Evolutionary conservation across 164 flowering plant species (phyloP).

Genomic region (Umbellularia californica): DNA sequence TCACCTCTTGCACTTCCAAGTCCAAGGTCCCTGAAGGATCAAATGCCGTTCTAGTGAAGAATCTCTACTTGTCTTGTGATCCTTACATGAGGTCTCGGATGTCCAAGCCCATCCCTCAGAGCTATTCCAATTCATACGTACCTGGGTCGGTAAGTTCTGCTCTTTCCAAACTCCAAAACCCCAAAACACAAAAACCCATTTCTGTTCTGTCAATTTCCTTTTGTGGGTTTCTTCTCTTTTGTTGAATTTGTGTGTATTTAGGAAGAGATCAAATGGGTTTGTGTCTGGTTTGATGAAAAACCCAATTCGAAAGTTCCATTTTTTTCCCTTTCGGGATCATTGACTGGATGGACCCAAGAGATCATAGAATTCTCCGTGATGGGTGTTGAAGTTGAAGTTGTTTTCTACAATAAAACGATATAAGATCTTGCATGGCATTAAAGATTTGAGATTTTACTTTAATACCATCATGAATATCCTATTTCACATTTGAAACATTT

Average conservation of each 20-base stretch:
- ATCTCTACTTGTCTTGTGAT: slow-evolving; percentile 41
- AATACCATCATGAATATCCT: background rate
- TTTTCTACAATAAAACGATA: background rate
- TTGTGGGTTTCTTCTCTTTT: background rate
- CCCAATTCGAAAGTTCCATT: background rate
- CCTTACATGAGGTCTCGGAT: slow-evolving; percentile 29
- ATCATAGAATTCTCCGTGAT: background rate
- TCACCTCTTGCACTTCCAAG: background rate
- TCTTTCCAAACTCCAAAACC: background rate
- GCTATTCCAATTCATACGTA: slow-evolving; percentile 12
- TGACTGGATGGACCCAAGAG: background rate
- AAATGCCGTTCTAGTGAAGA: slow-evolving; percentile 19
- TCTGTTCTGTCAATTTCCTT: background rate
- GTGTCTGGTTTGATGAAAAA: background rate
- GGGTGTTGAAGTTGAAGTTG: background rate
- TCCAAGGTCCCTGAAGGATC: slow-evolving; percentile 14
- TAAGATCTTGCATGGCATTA: background rate
- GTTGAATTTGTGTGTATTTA: background rate
- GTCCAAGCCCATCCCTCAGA: slow-evolving; percentile 1
- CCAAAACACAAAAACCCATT: background rate
- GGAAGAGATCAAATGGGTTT: background rate
- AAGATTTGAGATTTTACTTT: background rate
- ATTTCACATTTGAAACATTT: no score
- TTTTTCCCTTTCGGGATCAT: no score
- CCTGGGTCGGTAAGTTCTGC: slow-evolving; percentile 20